Evolutionary conservation across 78 protist genomes (phyloP).

Genomic region (Dictyostelium citrinum): DNA sequence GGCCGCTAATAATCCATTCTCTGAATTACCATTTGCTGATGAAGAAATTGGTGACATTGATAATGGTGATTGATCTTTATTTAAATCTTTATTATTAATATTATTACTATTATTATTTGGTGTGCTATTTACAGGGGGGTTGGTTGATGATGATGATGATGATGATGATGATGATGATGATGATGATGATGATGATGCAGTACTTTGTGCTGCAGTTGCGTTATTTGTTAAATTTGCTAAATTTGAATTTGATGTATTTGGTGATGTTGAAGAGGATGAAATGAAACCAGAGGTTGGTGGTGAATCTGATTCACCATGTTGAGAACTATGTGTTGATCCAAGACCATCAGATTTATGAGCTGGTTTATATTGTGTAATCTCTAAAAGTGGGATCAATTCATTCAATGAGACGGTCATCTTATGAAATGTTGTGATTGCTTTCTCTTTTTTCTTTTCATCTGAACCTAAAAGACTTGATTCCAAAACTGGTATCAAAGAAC

Average conservation of each 20-base stretch:
- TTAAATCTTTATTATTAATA: background rate
- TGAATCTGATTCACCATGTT: background rate
- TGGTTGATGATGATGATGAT: background rate
- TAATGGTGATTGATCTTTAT: background rate
- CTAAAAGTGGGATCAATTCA: slow-evolving; percentile 7
- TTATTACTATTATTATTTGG: background rate
- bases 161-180: background rate
- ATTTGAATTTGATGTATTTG: background rate
- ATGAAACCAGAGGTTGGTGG: background rate
- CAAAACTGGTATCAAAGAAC: background rate
- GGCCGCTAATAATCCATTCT: background rate
- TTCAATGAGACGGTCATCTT: background rate
- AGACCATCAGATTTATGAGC: background rate
- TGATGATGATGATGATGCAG: background rate
- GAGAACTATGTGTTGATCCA: too few relatives aligned
- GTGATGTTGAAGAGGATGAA: background rate
- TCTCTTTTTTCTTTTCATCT: slow-evolving; percentile 51
- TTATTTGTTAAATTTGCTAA: slow-evolving; percentile 4
- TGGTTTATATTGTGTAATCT: slow-evolving; percentile 32
- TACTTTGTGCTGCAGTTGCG: background rate
- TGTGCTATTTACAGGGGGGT: background rate
- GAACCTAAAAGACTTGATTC: background rate
- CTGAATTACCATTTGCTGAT: background rate
- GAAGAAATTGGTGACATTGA: slow-evolving; percentile 12
- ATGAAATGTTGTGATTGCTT: background rate